Evolutionary conservation across 371 early-diverging fungal genomes (phyloP).

Genomic region (Mucor plumbeus): DNA sequence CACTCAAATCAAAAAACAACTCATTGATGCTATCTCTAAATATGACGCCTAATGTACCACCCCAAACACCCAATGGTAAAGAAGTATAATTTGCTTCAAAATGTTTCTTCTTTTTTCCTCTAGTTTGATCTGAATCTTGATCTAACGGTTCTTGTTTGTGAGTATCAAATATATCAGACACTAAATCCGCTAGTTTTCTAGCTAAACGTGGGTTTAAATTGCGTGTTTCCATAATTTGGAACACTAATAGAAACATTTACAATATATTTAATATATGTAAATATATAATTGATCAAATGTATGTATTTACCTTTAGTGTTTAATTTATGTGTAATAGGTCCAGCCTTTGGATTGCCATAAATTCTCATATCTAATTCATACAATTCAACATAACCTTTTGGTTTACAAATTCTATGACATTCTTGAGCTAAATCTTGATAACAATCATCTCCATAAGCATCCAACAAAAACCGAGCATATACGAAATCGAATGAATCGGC

Average conservation of each 20-base stretch:
- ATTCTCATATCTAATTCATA: constrained; percentile 51
- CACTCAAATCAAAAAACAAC: constrained; percentile 26
- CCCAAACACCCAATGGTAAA: constrained; percentile 50
- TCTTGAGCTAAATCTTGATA: constrained; percentile 39
- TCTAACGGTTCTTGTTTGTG: constrained; percentile 4
- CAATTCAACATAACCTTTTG: constrained; percentile 41
- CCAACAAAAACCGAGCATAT: constrained; percentile 40
- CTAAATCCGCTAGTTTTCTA: constrained; percentile 35
- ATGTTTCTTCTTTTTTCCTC: constrained; percentile 6
- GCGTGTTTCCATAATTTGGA: constrained; percentile 25
- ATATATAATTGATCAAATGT: background rate
- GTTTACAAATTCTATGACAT: constrained; percentile 39
- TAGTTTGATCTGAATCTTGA: constrained; percentile 14
- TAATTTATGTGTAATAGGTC: constrained; percentile 33
- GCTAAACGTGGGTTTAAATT: constrained; percentile 43
- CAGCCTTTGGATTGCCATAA: constrained; percentile 37
- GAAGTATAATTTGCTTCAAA: constrained; percentile 39
- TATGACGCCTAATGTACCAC: constrained; percentile 49
- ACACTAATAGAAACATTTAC: background rate
- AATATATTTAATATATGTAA: background rate
- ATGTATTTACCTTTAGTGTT: constrained; percentile 35
- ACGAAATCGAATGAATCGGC: constrained; percentile 44
- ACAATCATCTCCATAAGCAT: constrained; percentile 26
- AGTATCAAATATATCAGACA: constrained; percentile 9
- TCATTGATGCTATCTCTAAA: constrained; percentile 41